Evolutionary conservation across 441 rosid species (phyloP), one percentile per base, ranked within the genome.

Genomic region (Viola pubescens): DNA sequence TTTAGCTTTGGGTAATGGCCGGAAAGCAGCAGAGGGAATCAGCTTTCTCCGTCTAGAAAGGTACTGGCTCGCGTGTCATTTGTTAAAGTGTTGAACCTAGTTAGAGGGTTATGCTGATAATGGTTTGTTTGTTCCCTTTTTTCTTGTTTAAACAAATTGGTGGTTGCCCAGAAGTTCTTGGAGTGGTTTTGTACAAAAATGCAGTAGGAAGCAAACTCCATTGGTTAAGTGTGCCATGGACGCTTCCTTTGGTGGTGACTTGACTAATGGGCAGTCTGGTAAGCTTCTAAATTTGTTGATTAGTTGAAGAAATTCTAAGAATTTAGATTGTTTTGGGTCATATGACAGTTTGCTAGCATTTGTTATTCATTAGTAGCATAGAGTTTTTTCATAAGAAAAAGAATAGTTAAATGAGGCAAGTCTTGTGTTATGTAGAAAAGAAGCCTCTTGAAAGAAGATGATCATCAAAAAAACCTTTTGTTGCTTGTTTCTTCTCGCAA

Each of bases 221-320:
- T 16, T 73, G 62, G 73, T 77, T 69, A 78, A 68, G 45, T 81
- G 81, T 73, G 87, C 94, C 42, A 85, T 73, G 91, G 87, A 76
- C 76, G 94, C 97, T 80, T 84, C 94, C 46, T 81, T 65, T 69
- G 89, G 88, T 62, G 90, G 91, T 61, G 92, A 86, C 69, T 69
- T 73, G 73, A 68, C 78, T 26, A 73, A 83, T 59, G 81, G 81
- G 63, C 71, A 84, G 59, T 54, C 80, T 62, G 97, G 96, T 90
- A 83, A 56, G 53, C 13, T 40, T 56, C 65, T 5, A 16, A 51
- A 39, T 54, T 62, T 37, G 26, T 37, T 62, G 53, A 48, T 50
- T 37, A 14, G 11, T 55, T 12, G 13, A 1, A 16, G 34, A 14
- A 51, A 9, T 51, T 51, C 37, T 19, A 6, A 51, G 39, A 19